Percentiles rank a stretch among this genome's conserved stretches.
phyloP scores from a whole-genome alignment of 176 grass and related monocot genomes.

The Oryza nivara region DNA sequence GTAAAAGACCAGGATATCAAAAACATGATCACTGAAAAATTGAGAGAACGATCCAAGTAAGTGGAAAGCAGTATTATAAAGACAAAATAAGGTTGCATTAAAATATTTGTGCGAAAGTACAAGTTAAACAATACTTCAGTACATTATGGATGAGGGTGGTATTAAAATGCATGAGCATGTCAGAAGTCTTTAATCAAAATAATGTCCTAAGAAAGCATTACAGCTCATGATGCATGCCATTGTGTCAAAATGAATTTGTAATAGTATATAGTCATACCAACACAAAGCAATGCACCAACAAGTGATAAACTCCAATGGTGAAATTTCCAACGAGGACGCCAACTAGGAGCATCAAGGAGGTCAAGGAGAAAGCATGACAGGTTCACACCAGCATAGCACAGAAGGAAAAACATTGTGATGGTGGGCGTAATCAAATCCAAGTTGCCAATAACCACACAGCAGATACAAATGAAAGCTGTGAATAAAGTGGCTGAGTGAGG shows the following conservation, averaged over 20 bases:
- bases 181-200: constrained; percentile 17
- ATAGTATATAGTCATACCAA: constrained; percentile 66
- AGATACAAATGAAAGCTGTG: constrained; percentile 88
- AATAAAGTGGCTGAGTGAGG: constrained; percentile 86
- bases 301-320: constrained; percentile 99
- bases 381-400: constrained; percentile 97
- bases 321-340: constrained; percentile 98
- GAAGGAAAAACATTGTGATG: constrained; percentile 97
- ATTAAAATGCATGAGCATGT: no score
- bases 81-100: no score
- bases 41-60: no score
- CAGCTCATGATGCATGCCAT: neutral
- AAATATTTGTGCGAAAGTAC: no score
- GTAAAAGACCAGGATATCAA: constrained; percentile 97
- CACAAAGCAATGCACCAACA: constrained; percentile 85
- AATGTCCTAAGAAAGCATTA: neutral
- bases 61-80: no score
- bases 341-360: constrained; percentile 98
- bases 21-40: constrained; percentile 69
- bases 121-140: no score
- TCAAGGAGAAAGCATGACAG: constrained; percentile 95
- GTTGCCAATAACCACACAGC: constrained; percentile 93
- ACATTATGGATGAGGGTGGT: no score
- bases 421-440: constrained; percentile 96
- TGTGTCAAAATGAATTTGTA: constrained; percentile 13